These are phyloP conservation scores for Xylogone sp. DNA, from an alignment of 2,329 filamentous ascomycete genomes.

Conservation along the genomic window DNA sequence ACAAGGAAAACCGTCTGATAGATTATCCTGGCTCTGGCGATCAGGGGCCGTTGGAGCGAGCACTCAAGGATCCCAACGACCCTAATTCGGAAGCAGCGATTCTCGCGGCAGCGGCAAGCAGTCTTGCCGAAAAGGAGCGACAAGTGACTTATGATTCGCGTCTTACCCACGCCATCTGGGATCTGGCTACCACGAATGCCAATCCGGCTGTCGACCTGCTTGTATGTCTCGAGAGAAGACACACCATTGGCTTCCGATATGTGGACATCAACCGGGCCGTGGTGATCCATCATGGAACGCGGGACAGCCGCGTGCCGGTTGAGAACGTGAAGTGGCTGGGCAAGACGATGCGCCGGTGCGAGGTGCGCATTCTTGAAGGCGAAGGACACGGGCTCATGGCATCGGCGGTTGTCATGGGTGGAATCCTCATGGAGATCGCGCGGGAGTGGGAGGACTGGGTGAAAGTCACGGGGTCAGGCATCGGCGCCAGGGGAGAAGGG, in stretches of 20 bases:
- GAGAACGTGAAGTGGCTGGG: constrained; percentile 95
- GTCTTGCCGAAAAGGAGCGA: constrained; percentile 66
- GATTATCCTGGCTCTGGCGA: constrained; percentile 25
- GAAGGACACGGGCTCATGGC: constrained; percentile 97
- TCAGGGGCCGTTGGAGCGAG: constrained; percentile 18
- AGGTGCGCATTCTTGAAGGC: constrained; percentile 83
- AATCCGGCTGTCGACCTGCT: constrained; percentile 93
- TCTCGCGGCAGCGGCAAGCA: constrained; percentile 51
- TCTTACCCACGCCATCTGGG: constrained; percentile 92
- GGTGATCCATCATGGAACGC: constrained; percentile 89
- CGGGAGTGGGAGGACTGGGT: constrained; percentile 92
- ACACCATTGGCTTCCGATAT: constrained; percentile 93
- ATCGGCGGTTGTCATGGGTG: constrained; percentile 86
- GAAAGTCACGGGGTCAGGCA: constrained; percentile 46
- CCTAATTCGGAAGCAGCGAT: constrained; percentile 27
- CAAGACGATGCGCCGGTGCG: constrained; percentile 88
- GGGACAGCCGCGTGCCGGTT: constrained; percentile 86
- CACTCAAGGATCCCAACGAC: constrained; percentile 22
- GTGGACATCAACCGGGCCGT: constrained; percentile 91
- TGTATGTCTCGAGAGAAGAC: constrained; percentile 85
- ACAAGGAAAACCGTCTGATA: constrained; percentile 27
- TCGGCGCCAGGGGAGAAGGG: constrained; percentile 19
- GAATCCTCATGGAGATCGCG: constrained; percentile 90
- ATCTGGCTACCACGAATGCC: constrained; percentile 81
- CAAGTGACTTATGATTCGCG: constrained; percentile 76